A percentile compares a stretch with the other conserved stretches of the same genome.
Evolutionary conservation across 2,329 filamentous ascomycete species (phyloP).

Genomic region (Xylaria polymorpha): DNA sequence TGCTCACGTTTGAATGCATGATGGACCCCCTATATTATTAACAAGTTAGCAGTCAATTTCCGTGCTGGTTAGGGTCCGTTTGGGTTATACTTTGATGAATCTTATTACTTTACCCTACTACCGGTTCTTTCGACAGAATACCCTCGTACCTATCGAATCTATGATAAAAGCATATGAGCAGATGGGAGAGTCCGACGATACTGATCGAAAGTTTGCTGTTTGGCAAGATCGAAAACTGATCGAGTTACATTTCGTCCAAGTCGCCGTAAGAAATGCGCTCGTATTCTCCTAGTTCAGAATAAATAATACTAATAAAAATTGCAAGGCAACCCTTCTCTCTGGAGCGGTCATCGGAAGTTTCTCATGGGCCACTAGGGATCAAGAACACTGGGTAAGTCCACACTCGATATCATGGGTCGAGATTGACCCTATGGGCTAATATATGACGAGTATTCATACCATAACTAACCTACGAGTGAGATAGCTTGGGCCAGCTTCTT

Average conservation of each 20-base stretch:
- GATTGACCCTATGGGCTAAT: background rate
- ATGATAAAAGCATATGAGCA: slow-evolving; percentile 38
- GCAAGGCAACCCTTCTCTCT: slow-evolving; percentile 43
- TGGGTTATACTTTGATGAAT: slow-evolving; percentile 20
- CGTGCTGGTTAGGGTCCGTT: background rate
- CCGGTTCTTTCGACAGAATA: slow-evolving; percentile 46
- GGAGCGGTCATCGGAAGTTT: slow-evolving; percentile 48
- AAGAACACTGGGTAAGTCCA: slow-evolving; percentile 29
- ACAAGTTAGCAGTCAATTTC: background rate
- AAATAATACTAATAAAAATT: background rate
- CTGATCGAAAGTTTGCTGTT: slow-evolving; percentile 36
- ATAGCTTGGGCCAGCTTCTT: slow-evolving; percentile 27
- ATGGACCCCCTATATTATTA: background rate
- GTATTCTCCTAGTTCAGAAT: background rate
- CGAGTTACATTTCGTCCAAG: slow-evolving; percentile 44
- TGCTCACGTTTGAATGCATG: background rate
- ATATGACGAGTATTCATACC: background rate
- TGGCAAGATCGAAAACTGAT: slow-evolving; percentile 43
- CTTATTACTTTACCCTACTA: slow-evolving; percentile 47
- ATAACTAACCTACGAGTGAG: background rate
- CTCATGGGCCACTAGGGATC: slow-evolving; percentile 43
- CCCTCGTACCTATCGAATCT: slow-evolving; percentile 41
- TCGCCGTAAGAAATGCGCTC: slow-evolving; percentile 37
- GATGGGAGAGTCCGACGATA: slow-evolving; percentile 30
- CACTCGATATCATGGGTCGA: background rate